phyloP scores from a whole-genome alignment of 208 protist genomes.

The Strigomonas culicis region DNA sequence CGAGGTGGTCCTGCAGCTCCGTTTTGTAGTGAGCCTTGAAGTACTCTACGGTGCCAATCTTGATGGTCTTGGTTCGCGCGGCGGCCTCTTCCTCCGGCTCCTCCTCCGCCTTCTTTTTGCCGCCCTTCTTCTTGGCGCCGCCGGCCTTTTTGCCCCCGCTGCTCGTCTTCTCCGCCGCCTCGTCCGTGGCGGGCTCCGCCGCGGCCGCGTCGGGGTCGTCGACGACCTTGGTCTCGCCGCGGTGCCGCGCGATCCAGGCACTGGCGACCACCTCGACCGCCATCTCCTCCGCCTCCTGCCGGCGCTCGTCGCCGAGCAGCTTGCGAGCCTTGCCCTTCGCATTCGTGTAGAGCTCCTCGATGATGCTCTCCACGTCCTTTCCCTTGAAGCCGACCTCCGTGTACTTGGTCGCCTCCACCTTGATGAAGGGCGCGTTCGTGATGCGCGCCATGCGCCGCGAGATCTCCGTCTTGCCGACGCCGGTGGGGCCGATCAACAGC shows the following conservation, averaged over 20 bases:
- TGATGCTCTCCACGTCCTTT: constrained; percentile 96
- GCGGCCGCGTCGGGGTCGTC: constrained; percentile 6
- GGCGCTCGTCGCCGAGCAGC: constrained; percentile 53
- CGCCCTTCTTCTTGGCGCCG: constrained; percentile 3
- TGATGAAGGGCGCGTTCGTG: constrained; percentile 96
- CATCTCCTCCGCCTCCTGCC: constrained; percentile 71
- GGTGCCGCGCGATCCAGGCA: constrained; percentile 47
- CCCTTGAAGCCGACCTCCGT: constrained; percentile 96
- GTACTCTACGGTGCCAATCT: constrained; percentile 65
- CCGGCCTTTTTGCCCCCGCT: constrained; percentile 10
- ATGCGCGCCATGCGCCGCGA: constrained; percentile 95
- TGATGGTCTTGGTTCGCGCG: not conserved
- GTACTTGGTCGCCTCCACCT: constrained; percentile 98
- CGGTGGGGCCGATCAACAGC: constrained; percentile 91
- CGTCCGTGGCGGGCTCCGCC: constrained; percentile 15
- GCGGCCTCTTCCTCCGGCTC: not conserved
- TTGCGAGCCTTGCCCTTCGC: constrained; percentile 87
- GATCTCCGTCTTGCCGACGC: constrained; percentile 95
- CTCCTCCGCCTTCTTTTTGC: constrained; percentile 10
- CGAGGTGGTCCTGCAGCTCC: constrained; percentile 69
- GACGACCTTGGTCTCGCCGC: constrained; percentile 14
- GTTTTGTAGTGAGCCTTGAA: constrained; percentile 74
- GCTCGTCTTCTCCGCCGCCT: constrained; percentile 10
- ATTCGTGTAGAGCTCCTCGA: constrained; percentile 93
- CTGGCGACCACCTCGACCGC: constrained; percentile 75